phyloP scores from a whole-genome alignment of 345 rosid species.

The Syzygium jambos region DNA sequence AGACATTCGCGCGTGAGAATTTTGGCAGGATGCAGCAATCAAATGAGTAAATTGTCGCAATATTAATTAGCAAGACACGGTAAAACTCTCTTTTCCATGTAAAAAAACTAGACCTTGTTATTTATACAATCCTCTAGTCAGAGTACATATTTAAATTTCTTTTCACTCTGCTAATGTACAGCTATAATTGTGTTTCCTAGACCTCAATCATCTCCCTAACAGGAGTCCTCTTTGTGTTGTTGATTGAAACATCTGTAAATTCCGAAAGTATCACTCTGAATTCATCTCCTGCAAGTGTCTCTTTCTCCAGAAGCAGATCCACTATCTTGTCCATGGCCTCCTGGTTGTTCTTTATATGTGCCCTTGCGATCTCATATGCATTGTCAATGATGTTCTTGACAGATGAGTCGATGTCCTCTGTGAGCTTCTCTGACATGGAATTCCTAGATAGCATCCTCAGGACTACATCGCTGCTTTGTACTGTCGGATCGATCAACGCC shows the following conservation, averaged over 20 bases:
- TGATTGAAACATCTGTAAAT: conserved; percentile 18
- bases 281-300: conserved; percentile 58
- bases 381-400: conserved; percentile 29
- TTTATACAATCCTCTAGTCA: neutral
- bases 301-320: conserved; percentile 64
- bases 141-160: neutral
- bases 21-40: neutral
- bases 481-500: conserved; percentile 48
- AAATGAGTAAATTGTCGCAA: neutral
- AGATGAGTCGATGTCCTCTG: conserved; percentile 48
- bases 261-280: conserved; percentile 54
- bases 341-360: conserved; percentile 42
- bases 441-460: conserved; percentile 61
- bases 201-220: conserved; percentile 28
- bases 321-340: conserved; percentile 70
- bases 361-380: conserved; percentile 54
- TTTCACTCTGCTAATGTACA: neutral
- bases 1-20: neutral
- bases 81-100: neutral
- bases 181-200: neutral
- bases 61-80: neutral
- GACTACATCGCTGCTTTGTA: conserved; percentile 42
- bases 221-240: conserved; percentile 11
- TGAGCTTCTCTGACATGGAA: conserved; percentile 61
- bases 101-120: neutral